Base-by-base conservation (phyloP, 768 basidiomycete species). In the Rhodotorula kratochvilovae region DNA sequence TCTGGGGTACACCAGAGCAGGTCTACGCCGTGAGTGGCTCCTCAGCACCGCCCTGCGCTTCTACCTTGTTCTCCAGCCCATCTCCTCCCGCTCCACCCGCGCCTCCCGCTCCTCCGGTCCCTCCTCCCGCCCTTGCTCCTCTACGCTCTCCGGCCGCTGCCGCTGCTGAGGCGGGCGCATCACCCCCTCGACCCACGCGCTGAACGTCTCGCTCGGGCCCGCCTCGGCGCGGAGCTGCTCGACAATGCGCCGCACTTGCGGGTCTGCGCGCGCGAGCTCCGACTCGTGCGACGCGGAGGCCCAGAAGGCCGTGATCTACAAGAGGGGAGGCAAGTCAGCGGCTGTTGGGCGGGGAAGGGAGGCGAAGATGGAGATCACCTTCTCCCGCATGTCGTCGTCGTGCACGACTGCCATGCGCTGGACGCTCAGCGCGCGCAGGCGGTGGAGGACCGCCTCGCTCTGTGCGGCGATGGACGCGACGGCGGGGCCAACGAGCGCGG, bases 331-430 rank as follows among this genome's bases (percentile, higher is more conserved):
- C 23, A 15, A 43, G 39, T n/a, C n/a, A 16, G n/a, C 6, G 53
- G 2, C 15, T 11, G 25, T 10, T 3, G 35, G n/a, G 25, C 27
- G 39, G 43, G 21, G 31, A 56, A 25, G 42, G 5, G 51, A 39
- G n/a, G 12, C 60, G 27, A 39, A 42, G 25, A 8, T 8, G 31
- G 12, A 7, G 17, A 62, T 21, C 62, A 64, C 68, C 62, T 69
- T 42, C 7, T 59, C 56, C 19, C 68, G 56, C 17, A 13, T 53
- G 12, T 25, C 48, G 17, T 51, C 57, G 8, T 51, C 19, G 50
- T 69, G 68, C 42, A 69, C 31, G 8, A 69, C 35, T 8, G 68
- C 68, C 62, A 63, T 69, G 16, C 68, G 39, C 33, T 35, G 31
- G 29, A 69, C 19, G 48, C 61, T 63, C 17, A 63, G 42, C 3